Percentiles rank a stretch among this genome's conserved stretches.
Conservation (phyloP, 345 rosid genomes). For the Pugionium dolabratum region DNA sequence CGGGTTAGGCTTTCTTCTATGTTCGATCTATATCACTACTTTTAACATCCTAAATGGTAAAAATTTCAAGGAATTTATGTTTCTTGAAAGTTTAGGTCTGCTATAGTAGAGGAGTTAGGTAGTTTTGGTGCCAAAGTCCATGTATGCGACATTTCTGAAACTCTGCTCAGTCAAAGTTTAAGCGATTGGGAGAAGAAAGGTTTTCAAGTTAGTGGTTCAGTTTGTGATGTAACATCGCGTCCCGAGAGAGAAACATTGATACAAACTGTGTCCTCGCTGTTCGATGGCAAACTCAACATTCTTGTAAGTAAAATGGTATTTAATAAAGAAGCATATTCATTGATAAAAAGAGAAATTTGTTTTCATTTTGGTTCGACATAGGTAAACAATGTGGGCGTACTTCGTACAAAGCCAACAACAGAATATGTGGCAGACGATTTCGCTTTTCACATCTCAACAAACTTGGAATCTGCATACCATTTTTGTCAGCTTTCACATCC, state of each 20-base stretch:
- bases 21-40: not conserved
- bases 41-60: not conserved
- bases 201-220: slow-evolving; percentile 34
- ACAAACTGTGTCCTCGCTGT: slow-evolving; percentile 11
- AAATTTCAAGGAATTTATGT: not conserved
- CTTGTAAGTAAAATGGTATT: slow-evolving; percentile 21
- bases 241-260: slow-evolving; percentile 21
- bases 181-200: slow-evolving; percentile 30
- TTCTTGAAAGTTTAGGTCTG: slow-evolving; percentile 8
- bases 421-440: slow-evolving; percentile 50
- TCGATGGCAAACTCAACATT: slow-evolving; percentile 26
- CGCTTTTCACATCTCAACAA: slow-evolving; percentile 41
- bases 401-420: slow-evolving; percentile 37
- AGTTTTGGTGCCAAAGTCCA: slow-evolving; percentile 23
- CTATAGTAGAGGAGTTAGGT: slow-evolving; percentile 30
- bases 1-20: slow-evolving; percentile 31
- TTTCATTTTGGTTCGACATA: slow-evolving; percentile 5
- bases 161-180: slow-evolving; percentile 18
- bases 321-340: no score
- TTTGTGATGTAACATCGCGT: slow-evolving; percentile 32
- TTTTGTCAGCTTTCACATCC: slow-evolving; percentile 59
- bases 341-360: not conserved
- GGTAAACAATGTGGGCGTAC: slow-evolving; percentile 58
- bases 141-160: not conserved
- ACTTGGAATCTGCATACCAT: slow-evolving; percentile 57